These are phyloP conservation scores for Sanghuangporus baumii DNA, from an alignment of 1,284 basidiomycete genomes.

Conservation along the genomic window DNA sequence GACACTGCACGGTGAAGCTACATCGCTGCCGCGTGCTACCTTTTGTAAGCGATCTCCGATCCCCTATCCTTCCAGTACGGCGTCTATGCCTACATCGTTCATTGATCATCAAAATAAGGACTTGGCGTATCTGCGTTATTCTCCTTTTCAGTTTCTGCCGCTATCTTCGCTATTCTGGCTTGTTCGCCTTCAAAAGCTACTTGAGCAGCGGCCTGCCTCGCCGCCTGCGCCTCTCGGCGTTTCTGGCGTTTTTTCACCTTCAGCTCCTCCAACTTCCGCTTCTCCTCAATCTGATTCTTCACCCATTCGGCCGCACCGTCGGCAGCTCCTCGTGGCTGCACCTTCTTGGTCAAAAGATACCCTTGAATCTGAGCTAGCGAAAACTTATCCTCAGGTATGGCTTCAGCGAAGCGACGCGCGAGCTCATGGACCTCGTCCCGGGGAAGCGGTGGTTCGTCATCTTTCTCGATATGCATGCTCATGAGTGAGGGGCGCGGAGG, in stretches of 20 bases:
- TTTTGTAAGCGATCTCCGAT: no score
- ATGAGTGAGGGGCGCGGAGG: not conserved
- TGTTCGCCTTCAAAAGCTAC: not conserved
- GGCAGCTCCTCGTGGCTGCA: constrained; percentile 2
- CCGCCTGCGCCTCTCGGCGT: not conserved
- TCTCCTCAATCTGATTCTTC: constrained; percentile 7
- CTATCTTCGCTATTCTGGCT: not conserved
- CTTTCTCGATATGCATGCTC: not conserved
- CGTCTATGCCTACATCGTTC: not conserved
- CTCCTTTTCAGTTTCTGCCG: not conserved
- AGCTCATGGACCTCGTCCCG: constrained; percentile 11
- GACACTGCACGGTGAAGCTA: no score
- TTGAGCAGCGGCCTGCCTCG: not conserved
- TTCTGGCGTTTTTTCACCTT: constrained; percentile 10
- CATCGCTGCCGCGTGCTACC: no score
- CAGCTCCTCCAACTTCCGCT: constrained; percentile 11
- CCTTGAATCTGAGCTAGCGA: constrained; percentile 14
- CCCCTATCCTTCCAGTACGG: not conserved
- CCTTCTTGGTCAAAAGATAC: constrained; percentile 12
- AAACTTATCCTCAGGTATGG: constrained; percentile 13
- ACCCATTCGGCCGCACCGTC: constrained; percentile 4
- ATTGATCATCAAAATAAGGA: not conserved
- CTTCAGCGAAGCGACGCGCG: constrained; percentile 2
- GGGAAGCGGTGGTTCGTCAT: not conserved
- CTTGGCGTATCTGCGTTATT: not conserved